These are phyloP conservation scores for Colletotrichum sp. DNA, from an alignment of 2,329 filamentous ascomycete genomes.

Conservation along the genomic window DNA sequence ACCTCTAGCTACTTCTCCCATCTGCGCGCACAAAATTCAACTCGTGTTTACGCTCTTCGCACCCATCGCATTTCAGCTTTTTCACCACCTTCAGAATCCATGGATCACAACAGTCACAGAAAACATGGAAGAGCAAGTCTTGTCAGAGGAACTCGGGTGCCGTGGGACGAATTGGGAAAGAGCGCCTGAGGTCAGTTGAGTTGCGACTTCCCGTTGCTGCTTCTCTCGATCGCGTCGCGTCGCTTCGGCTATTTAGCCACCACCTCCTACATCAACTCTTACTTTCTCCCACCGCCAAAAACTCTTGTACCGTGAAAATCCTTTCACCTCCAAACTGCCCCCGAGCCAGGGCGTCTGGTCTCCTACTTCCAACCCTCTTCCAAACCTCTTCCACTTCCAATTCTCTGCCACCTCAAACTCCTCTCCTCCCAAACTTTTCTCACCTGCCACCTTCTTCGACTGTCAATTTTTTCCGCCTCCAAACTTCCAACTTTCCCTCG, in stretches of 20 bases:
- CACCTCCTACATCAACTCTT: not conserved
- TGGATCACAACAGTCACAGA: too few species aligned
- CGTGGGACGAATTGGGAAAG: not conserved
- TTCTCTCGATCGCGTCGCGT: not conserved
- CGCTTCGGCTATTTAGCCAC: not conserved
- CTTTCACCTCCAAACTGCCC: not conserved
- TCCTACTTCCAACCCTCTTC: not conserved
- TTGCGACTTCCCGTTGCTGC: not conserved
- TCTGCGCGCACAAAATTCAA: too few species aligned
- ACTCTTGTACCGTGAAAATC: not conserved
- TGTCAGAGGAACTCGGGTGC: not conserved
- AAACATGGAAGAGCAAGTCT: too few species aligned
- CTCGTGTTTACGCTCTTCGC: too few species aligned
- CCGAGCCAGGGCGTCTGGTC: not conserved
- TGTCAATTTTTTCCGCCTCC: not conserved
- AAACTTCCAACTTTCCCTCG: not conserved
- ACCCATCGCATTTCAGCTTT: too few species aligned
- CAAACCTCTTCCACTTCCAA: not conserved
- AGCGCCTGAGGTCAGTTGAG: not conserved
- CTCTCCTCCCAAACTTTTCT: not conserved
- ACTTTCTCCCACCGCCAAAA: not conserved
- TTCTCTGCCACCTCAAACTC: not conserved
- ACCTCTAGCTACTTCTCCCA: too few species aligned
- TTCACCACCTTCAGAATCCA: too few species aligned
- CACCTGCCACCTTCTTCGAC: not conserved